Evolutionary conservation across 2,329 filamentous ascomycete genomes (phyloP), one percentile per base, ranked within the genome.

Genomic region (Nannizziopsis barbatae): DNA sequence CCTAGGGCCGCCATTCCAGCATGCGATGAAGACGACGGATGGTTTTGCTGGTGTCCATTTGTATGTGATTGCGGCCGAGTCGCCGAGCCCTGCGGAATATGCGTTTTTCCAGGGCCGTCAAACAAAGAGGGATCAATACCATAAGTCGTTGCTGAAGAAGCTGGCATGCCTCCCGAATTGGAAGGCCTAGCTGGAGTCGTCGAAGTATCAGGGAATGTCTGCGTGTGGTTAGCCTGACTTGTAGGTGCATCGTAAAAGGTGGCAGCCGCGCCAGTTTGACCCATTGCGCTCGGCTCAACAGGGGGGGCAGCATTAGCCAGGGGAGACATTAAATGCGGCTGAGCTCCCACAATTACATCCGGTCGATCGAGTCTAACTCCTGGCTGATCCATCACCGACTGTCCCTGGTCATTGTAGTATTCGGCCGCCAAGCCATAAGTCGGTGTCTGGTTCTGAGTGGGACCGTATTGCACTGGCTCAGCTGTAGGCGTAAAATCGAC

Each of bases 371-470:
- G 71, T 38, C 79, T 69, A 9, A 79, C 68, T n/a, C 79, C 79
- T 5, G 79, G 79, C 59, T 82, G 79, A 10, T 67, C 60, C 8
- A 66, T 59, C 1, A 82, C 77, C 14, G 76, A 80, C 58, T 81
- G 67, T 9, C 78, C 79, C 56, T 77, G 72, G 58, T 81, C 79
- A 38, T 74, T 71, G 59, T 81, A 82, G 60, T 79, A 82, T 31
- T 80, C 76, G 12, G 79, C 72, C 5, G 77, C 77, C 32, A 70
- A 68, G 30, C 78, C 79, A 46, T 71, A 71, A 15, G 70, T 30
- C 10, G 41, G 56, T 51, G 40, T 45, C 51, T 41, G 44, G 32
- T 18, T 32, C 10, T 43, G 43, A 37, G 33, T 32, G 31, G 42
- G 15, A 31, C 31, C 15, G 20, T 37, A 35, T 9, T 20, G 50